Conservation (phyloP, 2,329 filamentous ascomycete genomes). For the Macroventuria anomochaeta region DNA sequence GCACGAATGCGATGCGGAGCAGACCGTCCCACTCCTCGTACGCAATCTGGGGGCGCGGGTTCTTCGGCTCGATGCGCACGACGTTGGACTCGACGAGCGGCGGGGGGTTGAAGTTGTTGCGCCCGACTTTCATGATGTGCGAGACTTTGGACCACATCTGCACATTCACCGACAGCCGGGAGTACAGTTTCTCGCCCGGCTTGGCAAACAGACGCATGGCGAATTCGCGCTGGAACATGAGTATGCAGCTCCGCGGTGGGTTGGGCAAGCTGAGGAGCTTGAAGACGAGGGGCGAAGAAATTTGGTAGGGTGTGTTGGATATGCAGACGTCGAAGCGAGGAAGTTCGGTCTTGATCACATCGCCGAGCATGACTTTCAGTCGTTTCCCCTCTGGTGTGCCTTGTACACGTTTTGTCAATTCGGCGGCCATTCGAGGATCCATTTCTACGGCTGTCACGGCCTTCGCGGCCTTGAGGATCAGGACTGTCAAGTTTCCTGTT, state of each 20-base stretch:
- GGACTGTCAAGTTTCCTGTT: conserved; percentile 85
- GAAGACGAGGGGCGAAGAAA: conserved; percentile 91
- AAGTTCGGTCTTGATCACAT: conserved; percentile 86
- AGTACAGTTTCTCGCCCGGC: conserved; percentile 88
- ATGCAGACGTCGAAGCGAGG: conserved; percentile 83
- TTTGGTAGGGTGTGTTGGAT: conserved; percentile 77
- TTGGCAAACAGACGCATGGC: conserved; percentile 87
- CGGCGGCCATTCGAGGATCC: conserved; percentile 95
- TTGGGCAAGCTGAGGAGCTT: conserved; percentile 82
- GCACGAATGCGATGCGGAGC: conserved; percentile 78
- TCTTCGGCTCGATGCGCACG: conserved; percentile 87
- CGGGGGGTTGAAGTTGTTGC: conserved; percentile 95
- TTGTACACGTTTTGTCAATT: conserved; percentile 92
- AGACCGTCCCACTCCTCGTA: conserved; percentile 97
- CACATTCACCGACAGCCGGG: conserved; percentile 86
- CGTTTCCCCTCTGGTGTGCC: conserved; percentile 79
- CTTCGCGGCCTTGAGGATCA: conserved; percentile 86
- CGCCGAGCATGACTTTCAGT: conserved; percentile 86
- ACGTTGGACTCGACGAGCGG: conserved; percentile 92
- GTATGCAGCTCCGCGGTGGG: conserved; percentile 81
- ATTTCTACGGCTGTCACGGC: conserved; percentile 87
- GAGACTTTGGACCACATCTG: conserved; percentile 85
- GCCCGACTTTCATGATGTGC: conserved; percentile 88
- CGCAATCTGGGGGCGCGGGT: conserved; percentile 82
- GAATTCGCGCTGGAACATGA: conserved; percentile 98